A percentile compares a stretch with the other conserved stretches of the same genome.
These are phyloP conservation scores for Tolypocladium guangdongense DNA, from an alignment of 2,329 filamentous ascomycete species.

Conservation along the genomic window DNA sequence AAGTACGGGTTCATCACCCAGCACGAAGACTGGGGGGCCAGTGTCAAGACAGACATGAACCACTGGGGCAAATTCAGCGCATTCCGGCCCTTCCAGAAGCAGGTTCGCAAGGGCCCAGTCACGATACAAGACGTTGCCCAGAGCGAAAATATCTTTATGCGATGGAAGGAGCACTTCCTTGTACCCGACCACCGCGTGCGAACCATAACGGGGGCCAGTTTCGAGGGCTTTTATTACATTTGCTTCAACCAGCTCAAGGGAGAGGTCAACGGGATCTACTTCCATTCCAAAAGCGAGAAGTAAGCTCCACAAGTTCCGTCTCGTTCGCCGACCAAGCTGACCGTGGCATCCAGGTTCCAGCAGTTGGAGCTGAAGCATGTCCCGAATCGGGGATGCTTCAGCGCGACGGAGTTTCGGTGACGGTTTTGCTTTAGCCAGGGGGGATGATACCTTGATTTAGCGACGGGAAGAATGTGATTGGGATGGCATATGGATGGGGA, in stretches of 20 bases:
- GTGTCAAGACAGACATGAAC: slow-evolving; percentile 78
- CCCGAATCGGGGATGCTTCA: slow-evolving; percentile 70
- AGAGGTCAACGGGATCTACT: slow-evolving; percentile 87
- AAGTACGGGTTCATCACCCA: slow-evolving; percentile 92
- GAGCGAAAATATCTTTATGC: slow-evolving; percentile 89
- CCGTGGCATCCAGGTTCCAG: slow-evolving; percentile 55
- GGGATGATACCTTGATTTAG: slow-evolving; percentile 3
- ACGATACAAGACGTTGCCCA: slow-evolving; percentile 61
- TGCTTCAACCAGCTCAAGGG: slow-evolving; percentile 92
- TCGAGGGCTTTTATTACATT: slow-evolving; percentile 98
- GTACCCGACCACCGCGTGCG: slow-evolving; percentile 89
- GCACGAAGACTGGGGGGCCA: slow-evolving; percentile 85
- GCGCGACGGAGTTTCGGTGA: slow-evolving; percentile 69
- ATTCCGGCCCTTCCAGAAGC: slow-evolving; percentile 63
- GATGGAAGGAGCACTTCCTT: slow-evolving; percentile 97
- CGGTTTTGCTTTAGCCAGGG: slow-evolving; percentile 1
- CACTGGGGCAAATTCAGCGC: slow-evolving; percentile 89
- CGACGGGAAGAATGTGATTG: background rate
- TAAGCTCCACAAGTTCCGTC: slow-evolving; percentile 34
- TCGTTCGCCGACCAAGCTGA: background rate
- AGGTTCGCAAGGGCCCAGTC: slow-evolving; percentile 43
- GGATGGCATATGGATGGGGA: background rate
- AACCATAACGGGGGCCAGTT: slow-evolving; percentile 88
- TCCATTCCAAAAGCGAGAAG: slow-evolving; percentile 97
- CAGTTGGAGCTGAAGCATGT: slow-evolving; percentile 87